phyloP scores from a whole-genome alignment of 805 yeast genomes.

The Teunomyces pallodes region DNA sequence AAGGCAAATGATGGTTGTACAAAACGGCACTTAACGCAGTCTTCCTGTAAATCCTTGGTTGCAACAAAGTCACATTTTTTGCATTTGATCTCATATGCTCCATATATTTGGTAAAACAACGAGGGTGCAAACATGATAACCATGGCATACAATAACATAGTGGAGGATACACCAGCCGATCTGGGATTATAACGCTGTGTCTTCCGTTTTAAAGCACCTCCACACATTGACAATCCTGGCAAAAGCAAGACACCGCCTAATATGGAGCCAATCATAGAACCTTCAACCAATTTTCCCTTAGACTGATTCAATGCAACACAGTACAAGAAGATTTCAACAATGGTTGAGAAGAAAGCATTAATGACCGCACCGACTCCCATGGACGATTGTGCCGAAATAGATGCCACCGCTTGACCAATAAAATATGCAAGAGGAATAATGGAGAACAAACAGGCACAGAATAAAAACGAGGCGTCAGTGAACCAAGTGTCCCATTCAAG shows the following conservation, averaged over 20 bases:
- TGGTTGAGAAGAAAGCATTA: conserved; percentile 94
- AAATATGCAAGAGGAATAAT: conserved; percentile 93
- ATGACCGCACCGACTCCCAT: conserved; percentile 99
- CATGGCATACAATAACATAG: conserved; percentile 89
- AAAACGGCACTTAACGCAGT: conserved; percentile 72
- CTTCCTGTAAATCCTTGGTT: conserved; percentile 17
- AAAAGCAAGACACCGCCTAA: conserved; percentile 86
- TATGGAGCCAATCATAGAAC: conserved; percentile 91
- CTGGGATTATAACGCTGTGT: conserved; percentile 95
- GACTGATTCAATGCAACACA: conserved; percentile 85
- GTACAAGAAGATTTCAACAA: conserved; percentile 89
- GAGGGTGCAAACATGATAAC: conserved; percentile 93
- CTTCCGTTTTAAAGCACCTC: conserved; percentile 89
- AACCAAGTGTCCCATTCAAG: conserved; percentile 38
- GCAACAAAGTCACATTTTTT: conserved; percentile 42
- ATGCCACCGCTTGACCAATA: conserved; percentile 99
- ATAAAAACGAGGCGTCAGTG: conserved; percentile 65
- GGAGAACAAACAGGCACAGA: conserved; percentile 73
- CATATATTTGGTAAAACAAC: conserved; percentile 83
- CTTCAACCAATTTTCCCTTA: conserved; percentile 90
- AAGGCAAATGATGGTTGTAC: conserved; percentile 71
- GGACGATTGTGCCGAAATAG: conserved; percentile 95
- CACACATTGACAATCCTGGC: conserved; percentile 97
- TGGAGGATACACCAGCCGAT: conserved; percentile 95
- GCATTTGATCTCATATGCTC: conserved; percentile 78